Evolutionary conservation across 164 flowering plant genomes (phyloP), one percentile per base, ranked within the genome.

Genomic region (Sedum album): DNA sequence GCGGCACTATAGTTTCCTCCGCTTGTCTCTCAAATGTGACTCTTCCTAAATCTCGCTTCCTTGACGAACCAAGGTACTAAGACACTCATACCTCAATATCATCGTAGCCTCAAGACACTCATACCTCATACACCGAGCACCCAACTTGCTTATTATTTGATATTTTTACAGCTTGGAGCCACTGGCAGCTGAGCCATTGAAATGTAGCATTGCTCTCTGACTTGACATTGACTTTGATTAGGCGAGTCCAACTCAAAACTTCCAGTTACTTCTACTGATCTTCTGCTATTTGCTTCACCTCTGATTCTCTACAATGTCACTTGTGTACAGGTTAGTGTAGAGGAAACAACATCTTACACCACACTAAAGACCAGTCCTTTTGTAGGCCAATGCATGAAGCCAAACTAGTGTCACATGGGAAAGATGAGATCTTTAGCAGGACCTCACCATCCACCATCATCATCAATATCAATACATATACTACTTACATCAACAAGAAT

Each of bases 101-200:
- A 6, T 63, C 25, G 0, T 28, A 9, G 31, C 20, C 1, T 55
- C 28, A 9, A n/a, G n/a, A n/a, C n/a, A n/a, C n/a, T 1, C 0
- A 26, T 9, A 55, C 17, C 6, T 26, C 11, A 9, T 25, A 10
- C n/a, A 0, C 61, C 11, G 0, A 6, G 6, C 13, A 53, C 13
- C 3, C 30, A 1, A 25, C 8, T 15, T 17, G 1, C n/a, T 31
- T 17, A 18, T 15, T 5, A 31, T 20, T 13, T 6, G 14, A 31
- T 30, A 7, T 11, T 62, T 6, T 55, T 38, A 31, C 66, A 78
- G 82, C 76, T 79, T 23, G 60, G 60, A 21, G 73, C 81, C 26
- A 67, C 80, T 74, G 77, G 77, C 64, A 78, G 76, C 46, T 82
- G 79, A 60, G 74, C 81, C 68, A 67, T 80, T 69, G 80, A 76